A percentile compares a stretch with the other conserved stretches of the same genome.
phyloP scores from a whole-genome alignment of 1,284 basidiomycete genomes.

The Trichosporon sp. region DNA sequence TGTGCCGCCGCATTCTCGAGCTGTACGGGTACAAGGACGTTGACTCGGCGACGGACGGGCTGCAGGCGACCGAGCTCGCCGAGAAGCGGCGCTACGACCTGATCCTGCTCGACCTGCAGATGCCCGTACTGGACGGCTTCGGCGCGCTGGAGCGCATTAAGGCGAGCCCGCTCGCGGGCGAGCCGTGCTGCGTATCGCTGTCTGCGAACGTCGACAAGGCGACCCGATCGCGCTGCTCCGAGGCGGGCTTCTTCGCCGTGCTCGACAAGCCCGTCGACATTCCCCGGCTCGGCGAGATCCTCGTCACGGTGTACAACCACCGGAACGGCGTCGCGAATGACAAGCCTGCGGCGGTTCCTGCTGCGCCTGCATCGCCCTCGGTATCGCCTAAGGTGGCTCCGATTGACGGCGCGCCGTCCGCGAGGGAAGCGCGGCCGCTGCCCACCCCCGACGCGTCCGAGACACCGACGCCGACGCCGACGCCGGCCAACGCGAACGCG shows the following conservation, averaged over 20 bases:
- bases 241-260: constrained; percentile 36
- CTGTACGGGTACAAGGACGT: constrained; percentile 43
- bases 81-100: constrained; percentile 38
- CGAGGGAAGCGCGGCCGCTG: no score
- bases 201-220: constrained; percentile 45
- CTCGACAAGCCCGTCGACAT: constrained; percentile 44
- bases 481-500: neutral
- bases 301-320: constrained; percentile 19
- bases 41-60: constrained; percentile 36
- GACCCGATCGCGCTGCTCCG: constrained; percentile 28
- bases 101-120: constrained; percentile 45
- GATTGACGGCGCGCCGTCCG: neutral
- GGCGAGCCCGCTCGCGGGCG: constrained; percentile 30
- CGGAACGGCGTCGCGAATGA: neutral
- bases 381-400: no score
- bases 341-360: neutral
- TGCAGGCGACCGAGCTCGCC: constrained; percentile 36
- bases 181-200: constrained; percentile 41
- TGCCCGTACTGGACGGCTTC: constrained; percentile 44
- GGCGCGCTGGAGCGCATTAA: constrained; percentile 30
- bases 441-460: no score
- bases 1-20: constrained; percentile 38
- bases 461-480: neutral
- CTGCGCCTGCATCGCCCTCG: neutral
- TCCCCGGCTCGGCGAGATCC: constrained; percentile 25